Evolutionary conservation across 257 asterid genomes (phyloP).

Genomic region (Primulina eburnea): DNA sequence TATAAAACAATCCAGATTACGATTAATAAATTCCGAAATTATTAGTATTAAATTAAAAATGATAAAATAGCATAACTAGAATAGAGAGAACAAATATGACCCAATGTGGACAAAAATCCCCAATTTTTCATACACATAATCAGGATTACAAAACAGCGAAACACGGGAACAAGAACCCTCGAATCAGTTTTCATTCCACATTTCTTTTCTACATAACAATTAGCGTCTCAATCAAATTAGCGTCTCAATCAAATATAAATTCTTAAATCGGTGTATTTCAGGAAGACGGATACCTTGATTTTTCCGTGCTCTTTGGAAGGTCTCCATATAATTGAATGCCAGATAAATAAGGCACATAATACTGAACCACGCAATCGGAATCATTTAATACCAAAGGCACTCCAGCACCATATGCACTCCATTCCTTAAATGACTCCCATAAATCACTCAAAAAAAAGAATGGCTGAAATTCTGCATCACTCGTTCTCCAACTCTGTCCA

Average conservation of each 20-base stretch:
- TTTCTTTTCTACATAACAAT: background rate
- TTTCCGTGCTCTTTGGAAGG: slow-evolving; percentile 52
- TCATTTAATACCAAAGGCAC: slow-evolving; percentile 83
- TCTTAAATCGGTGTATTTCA: slow-evolving; percentile 8
- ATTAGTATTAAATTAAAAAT: too few relatives aligned
- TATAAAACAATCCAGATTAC: background rate
- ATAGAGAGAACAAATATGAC: too few relatives aligned
- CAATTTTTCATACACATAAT: too few relatives aligned
- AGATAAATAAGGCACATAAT: slow-evolving; percentile 86
- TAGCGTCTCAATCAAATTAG: background rate
- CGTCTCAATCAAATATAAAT: background rate
- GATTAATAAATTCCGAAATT: background rate
- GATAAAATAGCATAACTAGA: background rate
- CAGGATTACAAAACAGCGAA: too few relatives aligned
- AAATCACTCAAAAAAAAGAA: slow-evolving; percentile 78
- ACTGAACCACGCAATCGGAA: slow-evolving; percentile 66
- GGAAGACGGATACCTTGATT: slow-evolving; percentile 53
- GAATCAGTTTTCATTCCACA: background rate
- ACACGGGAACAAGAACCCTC: too few relatives aligned
- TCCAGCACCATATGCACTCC: slow-evolving; percentile 98
- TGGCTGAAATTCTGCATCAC: slow-evolving; percentile 59
- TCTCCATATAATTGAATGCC: slow-evolving; percentile 82
- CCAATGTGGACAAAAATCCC: too few relatives aligned
- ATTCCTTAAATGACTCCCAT: slow-evolving; percentile 89
- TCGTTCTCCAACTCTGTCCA: slow-evolving; percentile 64